Percentiles rank a stretch among this genome's conserved stretches.
Evolutionary conservation across 2,329 filamentous ascomycete species (phyloP).

Genomic region (Epichloe sylvatica): DNA sequence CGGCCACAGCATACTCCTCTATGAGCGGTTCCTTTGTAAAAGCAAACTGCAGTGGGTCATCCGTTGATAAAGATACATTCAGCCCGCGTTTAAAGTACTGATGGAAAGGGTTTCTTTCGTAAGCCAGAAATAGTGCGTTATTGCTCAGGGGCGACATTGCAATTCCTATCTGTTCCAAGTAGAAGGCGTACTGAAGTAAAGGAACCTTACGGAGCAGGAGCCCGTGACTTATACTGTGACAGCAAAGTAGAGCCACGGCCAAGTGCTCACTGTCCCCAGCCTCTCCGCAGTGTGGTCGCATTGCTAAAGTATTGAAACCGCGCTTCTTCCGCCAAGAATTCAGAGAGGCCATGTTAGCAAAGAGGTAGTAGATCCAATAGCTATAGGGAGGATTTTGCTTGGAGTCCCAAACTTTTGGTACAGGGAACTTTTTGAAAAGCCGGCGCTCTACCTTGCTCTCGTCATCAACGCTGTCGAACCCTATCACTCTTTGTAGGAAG

Average conservation of each 20-base stretch:
- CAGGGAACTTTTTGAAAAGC: constrained; percentile 89
- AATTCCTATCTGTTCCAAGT: constrained; percentile 93
- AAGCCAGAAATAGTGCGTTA: constrained; percentile 90
- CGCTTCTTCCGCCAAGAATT: constrained; percentile 84
- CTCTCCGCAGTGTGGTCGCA: constrained; percentile 91
- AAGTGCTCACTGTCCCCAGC: constrained; percentile 94
- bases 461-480: constrained; percentile 95
- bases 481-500: constrained; percentile 88
- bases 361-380: constrained; percentile 98
- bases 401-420: constrained; percentile 76
- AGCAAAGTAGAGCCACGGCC: constrained; percentile 79
- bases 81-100: constrained; percentile 90
- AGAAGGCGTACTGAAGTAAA: constrained; percentile 90
- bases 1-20: constrained; percentile 94
- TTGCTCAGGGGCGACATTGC: constrained; percentile 99
- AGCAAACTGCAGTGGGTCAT: constrained; percentile 93
- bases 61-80: constrained; percentile 91
- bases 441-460: constrained; percentile 93
- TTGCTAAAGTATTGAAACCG: constrained; percentile 88
- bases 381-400: constrained; percentile 96
- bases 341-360: constrained; percentile 82
- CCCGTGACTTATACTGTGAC: constrained; percentile 93
- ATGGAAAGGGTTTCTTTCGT: constrained; percentile 91
- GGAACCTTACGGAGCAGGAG: constrained; percentile 87
- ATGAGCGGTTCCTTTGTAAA: constrained; percentile 98